Conservation (phyloP, 495 filamentous ascomycete genomes). For the Cercophora scortea region DNA sequence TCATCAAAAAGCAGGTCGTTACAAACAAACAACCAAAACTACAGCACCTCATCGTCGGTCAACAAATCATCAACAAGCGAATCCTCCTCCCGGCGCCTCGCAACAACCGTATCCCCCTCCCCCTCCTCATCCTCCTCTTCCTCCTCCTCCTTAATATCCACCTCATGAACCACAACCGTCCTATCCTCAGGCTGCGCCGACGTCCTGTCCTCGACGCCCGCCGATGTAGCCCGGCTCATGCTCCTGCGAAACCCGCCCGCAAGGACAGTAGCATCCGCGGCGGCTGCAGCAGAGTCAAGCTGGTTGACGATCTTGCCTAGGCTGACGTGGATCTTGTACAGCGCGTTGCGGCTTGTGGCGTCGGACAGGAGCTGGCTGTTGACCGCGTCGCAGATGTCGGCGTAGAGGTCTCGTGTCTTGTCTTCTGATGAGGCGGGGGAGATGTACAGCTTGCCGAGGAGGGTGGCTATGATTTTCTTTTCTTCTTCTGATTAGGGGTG, state of each 20-base stretch:
- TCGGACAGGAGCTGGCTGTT: constrained; percentile 62
- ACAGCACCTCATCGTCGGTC: constrained; percentile 32
- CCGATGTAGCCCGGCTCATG: constrained; percentile 25
- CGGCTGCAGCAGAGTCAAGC: constrained; percentile 38
- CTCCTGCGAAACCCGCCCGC: constrained; percentile 22
- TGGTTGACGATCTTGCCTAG: constrained; percentile 54
- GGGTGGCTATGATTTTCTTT: constrained; percentile 67
- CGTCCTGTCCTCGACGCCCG: constrained; percentile 17
- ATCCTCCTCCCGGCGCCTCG: constrained; percentile 10
- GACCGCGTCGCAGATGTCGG: constrained; percentile 56
- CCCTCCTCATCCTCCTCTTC: constrained; percentile 10
- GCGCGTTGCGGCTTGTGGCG: constrained; percentile 62
- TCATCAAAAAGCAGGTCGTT: neutral
- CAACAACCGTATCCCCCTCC: constrained; percentile 1
- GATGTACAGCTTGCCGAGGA: constrained; percentile 79
- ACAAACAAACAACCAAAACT: neutral
- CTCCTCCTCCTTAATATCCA: constrained; percentile 4
- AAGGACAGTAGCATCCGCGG: constrained; percentile 8
- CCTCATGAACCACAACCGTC: constrained; percentile 2
- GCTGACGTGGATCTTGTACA: constrained; percentile 69
- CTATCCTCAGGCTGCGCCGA: constrained; percentile 9
- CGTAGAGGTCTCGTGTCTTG: constrained; percentile 43
- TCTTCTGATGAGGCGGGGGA: constrained; percentile 47
- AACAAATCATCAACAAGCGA: constrained; percentile 36
- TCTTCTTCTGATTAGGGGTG: constrained; percentile 56